Evolutionary conservation across 2,329 filamentous ascomycete species (phyloP), one percentile per base, ranked within the genome.

Genomic region (Arthrobotrys iridis): DNA sequence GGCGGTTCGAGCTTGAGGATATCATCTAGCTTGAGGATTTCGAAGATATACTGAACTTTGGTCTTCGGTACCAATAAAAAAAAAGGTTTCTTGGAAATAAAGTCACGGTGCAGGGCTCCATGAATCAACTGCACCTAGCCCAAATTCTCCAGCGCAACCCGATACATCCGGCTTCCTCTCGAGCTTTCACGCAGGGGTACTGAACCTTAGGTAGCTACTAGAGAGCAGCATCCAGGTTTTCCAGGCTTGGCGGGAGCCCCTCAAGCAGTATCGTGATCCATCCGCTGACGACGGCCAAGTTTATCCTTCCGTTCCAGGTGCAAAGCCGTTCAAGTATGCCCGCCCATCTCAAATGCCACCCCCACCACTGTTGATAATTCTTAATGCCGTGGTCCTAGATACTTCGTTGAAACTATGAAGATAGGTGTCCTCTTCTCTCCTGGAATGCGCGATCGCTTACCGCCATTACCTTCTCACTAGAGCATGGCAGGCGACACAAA

Each of bases 171-270:
- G 33, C 33, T 26, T 59, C 57, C 57, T 6, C 46, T 71, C 24
- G 58, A 71, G 33, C 45, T 71, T n/a, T 33, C 66, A 63, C 18
- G 37, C 46, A 1, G 58, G 57, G 26, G 64, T 57, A 48, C 30
- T 71, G 22, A 41, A 43, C 28, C 4, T 40, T 68, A 4, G 64
- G 48, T n/a, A n/a, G n/a, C 22, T 55, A 68, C 43, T 68, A 55
- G 64, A 35, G 43, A 4, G 18, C 46, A 26, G 66, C 66, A 41
- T 71, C 58, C 48, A 71, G 20, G 66, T 71, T 45, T 71, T 58
- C 35, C 46, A 57, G 33, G 33, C 66, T 58, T 71, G 37, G 57
- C 66, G 48, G 1, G 26, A 30, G 5, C 58, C 64, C 26, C 45
- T 52, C 28, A 55, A 40, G 46, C 35, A 46, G n/a, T 43, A 41